Percentiles rank a stretch among this genome's conserved stretches.
These are phyloP conservation scores for Venturia effusa DNA, from an alignment of 2,329 filamentous ascomycete genomes.

Conservation along the genomic window DNA sequence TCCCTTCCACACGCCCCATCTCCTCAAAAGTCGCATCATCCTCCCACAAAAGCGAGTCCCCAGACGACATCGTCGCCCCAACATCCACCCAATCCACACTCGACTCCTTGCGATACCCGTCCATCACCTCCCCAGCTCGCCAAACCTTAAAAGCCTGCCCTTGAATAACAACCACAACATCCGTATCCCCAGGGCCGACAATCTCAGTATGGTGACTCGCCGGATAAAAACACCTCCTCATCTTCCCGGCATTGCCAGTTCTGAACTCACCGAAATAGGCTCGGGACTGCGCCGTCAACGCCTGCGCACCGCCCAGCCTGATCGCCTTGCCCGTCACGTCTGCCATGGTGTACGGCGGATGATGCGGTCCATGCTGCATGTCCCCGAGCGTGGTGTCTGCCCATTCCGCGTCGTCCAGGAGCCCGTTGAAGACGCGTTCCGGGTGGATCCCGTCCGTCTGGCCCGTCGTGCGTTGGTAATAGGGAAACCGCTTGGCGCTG, in stretches of 20 bases:
- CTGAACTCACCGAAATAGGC: not conserved
- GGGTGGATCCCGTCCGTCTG: not conserved
- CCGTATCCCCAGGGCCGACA: not conserved
- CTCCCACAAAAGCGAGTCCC: not conserved
- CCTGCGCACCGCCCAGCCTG: not conserved
- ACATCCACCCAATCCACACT: not conserved
- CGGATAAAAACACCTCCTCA: not conserved
- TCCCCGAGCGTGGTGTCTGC: not conserved
- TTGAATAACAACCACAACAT: not conserved
- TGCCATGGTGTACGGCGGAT: not conserved
- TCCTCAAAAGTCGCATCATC: not conserved
- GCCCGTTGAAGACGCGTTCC: not conserved
- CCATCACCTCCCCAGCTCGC: not conserved
- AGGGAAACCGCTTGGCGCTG: not conserved
- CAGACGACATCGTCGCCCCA: not conserved
- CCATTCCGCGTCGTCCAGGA: not conserved
- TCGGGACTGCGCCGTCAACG: not conserved
- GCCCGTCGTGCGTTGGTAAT: not conserved
- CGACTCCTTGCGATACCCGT: not conserved
- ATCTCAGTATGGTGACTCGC: not conserved
- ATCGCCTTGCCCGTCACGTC: not conserved
- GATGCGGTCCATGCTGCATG: not conserved
- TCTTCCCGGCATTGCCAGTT: not conserved
- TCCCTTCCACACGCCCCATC: not conserved
- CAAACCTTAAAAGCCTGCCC: not conserved